Conservation (phyloP, 768 basidiomycete genomes). For the Hypsizygus marmoreus region DNA sequence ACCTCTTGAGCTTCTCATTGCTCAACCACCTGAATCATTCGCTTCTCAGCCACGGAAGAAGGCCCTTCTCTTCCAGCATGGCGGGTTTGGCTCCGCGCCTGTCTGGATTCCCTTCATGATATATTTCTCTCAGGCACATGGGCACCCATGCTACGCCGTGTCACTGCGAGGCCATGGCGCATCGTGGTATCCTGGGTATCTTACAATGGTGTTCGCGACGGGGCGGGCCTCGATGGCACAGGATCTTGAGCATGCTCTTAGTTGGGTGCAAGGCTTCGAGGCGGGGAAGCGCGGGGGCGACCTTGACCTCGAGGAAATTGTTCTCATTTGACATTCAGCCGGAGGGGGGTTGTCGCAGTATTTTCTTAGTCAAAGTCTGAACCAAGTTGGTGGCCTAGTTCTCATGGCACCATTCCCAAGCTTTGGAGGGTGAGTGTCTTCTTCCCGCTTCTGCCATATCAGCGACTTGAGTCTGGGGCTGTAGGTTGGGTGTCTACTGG, state of each 20-base stretch:
- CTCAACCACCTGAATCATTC: conserved; percentile 5
- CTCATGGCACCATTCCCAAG: conserved; percentile 10
- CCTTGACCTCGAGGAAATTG: conserved; percentile 5
- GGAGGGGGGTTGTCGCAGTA: conserved; percentile 16
- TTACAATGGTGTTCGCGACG: conserved; percentile 7
- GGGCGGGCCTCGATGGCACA: conserved; percentile 6
- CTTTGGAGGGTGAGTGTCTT: conserved; percentile 7
- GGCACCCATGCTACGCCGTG: conserved; percentile 12
- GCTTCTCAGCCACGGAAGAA: conserved; percentile 4
- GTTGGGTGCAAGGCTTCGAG: conserved; percentile 7
- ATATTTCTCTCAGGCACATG: conserved; percentile 13
- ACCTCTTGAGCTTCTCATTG: conserved; percentile 11
- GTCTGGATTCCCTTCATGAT: conserved; percentile 16
- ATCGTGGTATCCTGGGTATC: conserved; percentile 12
- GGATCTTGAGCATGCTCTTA: conserved; percentile 6
- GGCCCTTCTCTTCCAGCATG: conserved; percentile 15
- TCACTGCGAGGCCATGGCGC: conserved; percentile 16
- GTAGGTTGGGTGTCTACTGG: conserved; percentile 7
- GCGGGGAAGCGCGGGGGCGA: neutral
- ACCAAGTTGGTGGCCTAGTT: conserved; percentile 7
- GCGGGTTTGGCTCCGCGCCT: conserved; percentile 15
- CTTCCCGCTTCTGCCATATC: neutral
- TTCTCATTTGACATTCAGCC: conserved; percentile 16
- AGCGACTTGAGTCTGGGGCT: neutral
- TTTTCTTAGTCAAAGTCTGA: conserved; percentile 2